phyloP scores from a whole-genome alignment of 2,329 filamentous ascomycete species.

The Aspergillus spinulosporus region DNA sequence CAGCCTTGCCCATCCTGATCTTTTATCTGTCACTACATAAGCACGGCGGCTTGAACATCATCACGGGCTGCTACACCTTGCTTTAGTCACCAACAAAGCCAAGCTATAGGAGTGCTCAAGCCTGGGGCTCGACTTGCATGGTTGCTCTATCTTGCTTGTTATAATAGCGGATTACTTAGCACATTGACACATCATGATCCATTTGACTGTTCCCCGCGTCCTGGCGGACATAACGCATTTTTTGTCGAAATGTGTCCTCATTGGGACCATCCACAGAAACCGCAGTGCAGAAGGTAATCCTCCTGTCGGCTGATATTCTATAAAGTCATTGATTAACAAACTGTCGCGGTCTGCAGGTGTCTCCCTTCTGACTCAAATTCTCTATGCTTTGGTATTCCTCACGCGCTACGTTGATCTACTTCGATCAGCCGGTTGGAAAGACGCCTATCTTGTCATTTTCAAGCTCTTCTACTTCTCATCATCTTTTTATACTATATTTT shows the following conservation, averaged over 20 bases:
- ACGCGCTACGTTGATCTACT: conserved; percentile 87
- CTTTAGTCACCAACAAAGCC: background rate
- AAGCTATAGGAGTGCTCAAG: background rate
- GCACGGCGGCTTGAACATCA: too few relatives aligned
- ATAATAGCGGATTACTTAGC: background rate
- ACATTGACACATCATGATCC: background rate
- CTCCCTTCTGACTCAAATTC: conserved; percentile 81
- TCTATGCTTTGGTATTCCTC: conserved; percentile 84
- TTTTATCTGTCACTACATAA: background rate
- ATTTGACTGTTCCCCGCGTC: conserved; percentile 62
- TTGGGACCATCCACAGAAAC: conserved; percentile 87
- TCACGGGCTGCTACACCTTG: background rate
- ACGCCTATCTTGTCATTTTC: conserved; percentile 72
- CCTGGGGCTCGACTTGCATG: background rate
- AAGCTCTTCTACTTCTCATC: conserved; percentile 87
- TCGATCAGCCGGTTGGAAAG: conserved; percentile 35
- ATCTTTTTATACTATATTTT: conserved; percentile 78
- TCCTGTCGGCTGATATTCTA: background rate
- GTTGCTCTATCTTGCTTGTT: background rate
- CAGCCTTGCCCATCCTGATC: background rate
- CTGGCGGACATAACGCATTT: conserved; percentile 82
- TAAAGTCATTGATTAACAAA: conserved; percentile 9
- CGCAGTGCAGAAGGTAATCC: conserved; percentile 74
- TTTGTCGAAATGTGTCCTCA: conserved; percentile 83
- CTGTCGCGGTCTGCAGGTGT: conserved; percentile 59